Evolutionary conservation across 208 protist genomes (phyloP).

Genomic region (Leptomonas seymouri): DNA sequence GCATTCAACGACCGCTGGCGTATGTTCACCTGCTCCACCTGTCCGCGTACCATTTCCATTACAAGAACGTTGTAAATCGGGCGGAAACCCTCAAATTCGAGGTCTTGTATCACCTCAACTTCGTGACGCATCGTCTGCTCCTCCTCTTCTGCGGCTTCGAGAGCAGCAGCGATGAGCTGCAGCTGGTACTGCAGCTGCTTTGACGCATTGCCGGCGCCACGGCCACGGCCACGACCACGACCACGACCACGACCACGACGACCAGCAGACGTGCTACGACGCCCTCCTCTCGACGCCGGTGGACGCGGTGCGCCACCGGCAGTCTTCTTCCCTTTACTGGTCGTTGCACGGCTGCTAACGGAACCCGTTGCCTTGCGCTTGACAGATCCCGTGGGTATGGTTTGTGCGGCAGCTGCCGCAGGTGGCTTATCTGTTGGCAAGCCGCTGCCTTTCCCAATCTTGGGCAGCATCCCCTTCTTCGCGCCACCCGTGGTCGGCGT

Average conservation of each 20-base stretch:
- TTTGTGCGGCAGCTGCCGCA: neutral
- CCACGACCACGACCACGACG: constrained; percentile 12
- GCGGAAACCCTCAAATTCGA: constrained; percentile 41
- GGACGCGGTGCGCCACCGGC: constrained; percentile 9
- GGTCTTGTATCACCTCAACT: constrained; percentile 57
- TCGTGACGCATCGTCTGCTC: constrained; percentile 44
- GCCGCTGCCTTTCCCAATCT: constrained; percentile 10
- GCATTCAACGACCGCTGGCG: constrained; percentile 68
- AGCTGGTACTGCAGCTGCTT: constrained; percentile 30
- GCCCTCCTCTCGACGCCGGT: neutral
- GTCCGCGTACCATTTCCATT: constrained; percentile 67
- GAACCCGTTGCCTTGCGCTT: constrained; percentile 26
- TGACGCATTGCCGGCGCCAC: constrained; percentile 4
- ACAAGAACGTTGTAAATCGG: constrained; percentile 76
- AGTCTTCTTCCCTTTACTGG: constrained; percentile 21
- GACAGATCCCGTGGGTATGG: neutral
- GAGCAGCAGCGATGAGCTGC: constrained; percentile 13
- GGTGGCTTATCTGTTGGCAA: neutral
- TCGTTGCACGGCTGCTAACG: constrained; percentile 13
- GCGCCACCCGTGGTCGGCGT: neutral
- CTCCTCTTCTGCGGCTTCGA: constrained; percentile 38
- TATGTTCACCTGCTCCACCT: constrained; percentile 63
- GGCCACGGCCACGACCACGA: constrained; percentile 10
- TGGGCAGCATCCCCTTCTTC: constrained; percentile 16
- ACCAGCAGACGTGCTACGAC: constrained; percentile 5